A percentile compares a stretch with the other conserved stretches of the same genome.
Evolutionary conservation across 2,329 filamentous ascomycete genomes (phyloP).

Genomic region (Aspergillus sp.): DNA sequence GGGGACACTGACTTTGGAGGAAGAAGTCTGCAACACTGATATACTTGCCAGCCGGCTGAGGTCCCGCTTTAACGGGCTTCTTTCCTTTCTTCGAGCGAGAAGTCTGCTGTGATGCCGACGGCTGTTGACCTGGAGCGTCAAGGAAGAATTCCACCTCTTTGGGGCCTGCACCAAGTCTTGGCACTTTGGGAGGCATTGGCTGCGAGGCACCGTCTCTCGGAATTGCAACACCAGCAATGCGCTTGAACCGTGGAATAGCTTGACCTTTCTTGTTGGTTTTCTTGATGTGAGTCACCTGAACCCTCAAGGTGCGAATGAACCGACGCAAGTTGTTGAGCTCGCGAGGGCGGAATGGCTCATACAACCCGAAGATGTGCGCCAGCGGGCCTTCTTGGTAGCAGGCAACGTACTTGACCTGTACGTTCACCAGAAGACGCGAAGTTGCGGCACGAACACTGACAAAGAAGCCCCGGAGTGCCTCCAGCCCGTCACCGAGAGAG

Average conservation of each 20-base stretch:
- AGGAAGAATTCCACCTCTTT: slow-evolving; percentile 59
- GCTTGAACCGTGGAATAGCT: slow-evolving; percentile 44
- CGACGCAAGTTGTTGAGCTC: slow-evolving; percentile 27
- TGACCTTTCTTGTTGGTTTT: slow-evolving; percentile 39
- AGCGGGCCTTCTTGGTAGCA: slow-evolving; percentile 57
- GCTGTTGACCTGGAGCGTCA: slow-evolving; percentile 26
- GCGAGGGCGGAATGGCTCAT: slow-evolving; percentile 26
- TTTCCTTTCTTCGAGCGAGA: slow-evolving; percentile 29
- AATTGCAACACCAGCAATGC: slow-evolving; percentile 50
- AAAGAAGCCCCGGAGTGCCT: slow-evolving; percentile 63
- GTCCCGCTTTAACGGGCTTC: slow-evolving; percentile 33
- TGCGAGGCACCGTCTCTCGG: slow-evolving; percentile 38
- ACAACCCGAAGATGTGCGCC: slow-evolving; percentile 36
- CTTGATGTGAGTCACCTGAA: slow-evolving; percentile 44
- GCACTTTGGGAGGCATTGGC: slow-evolving; percentile 40
- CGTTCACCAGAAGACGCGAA: slow-evolving; percentile 60
- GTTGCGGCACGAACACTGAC: slow-evolving; percentile 62
- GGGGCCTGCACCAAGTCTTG: slow-evolving; percentile 49
- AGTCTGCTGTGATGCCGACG: slow-evolving; percentile 8
- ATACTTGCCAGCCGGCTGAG: slow-evolving; percentile 42
- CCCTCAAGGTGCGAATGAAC: slow-evolving; percentile 46
- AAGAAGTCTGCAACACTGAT: slow-evolving; percentile 59
- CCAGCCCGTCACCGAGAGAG: slow-evolving; percentile 54
- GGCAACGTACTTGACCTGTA: slow-evolving; percentile 63
- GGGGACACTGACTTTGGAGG: slow-evolving; percentile 37